phyloP scores from a whole-genome alignment of 495 filamentous ascomycete species.

The Podospora tetraspora region DNA sequence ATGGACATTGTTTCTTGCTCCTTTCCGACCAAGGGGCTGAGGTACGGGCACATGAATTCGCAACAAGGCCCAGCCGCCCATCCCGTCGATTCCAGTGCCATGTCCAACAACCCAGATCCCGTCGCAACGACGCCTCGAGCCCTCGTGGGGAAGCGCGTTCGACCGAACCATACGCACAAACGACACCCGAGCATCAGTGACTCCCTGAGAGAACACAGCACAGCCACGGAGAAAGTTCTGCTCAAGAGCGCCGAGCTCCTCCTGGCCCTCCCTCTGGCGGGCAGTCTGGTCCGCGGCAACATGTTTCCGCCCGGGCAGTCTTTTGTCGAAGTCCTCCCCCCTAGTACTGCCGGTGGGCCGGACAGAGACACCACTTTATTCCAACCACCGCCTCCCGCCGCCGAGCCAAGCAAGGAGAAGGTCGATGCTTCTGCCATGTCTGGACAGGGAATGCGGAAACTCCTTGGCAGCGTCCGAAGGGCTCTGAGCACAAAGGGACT shows the following conservation, averaged over 20 bases:
- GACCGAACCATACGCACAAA: conserved; percentile 44
- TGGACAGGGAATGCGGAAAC: conserved; percentile 67
- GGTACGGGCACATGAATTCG: conserved; percentile 39
- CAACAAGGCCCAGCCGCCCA: conserved; percentile 53
- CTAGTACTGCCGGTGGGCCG: conserved; percentile 36
- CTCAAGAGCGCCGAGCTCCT: conserved; percentile 52
- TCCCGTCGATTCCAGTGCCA: conserved; percentile 52
- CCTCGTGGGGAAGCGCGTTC: conserved; percentile 48
- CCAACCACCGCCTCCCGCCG: conserved; percentile 30
- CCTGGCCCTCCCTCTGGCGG: conserved; percentile 63
- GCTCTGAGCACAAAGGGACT: conserved; percentile 67
- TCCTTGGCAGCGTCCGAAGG: conserved; percentile 82
- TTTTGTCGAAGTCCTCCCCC: conserved; percentile 66
- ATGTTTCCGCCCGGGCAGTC: conserved; percentile 69
- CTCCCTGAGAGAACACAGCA: conserved; percentile 70
- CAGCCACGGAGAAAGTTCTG: conserved; percentile 42
- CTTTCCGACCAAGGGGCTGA: conserved; percentile 61
- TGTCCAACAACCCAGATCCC: conserved; percentile 40
- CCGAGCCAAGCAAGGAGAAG: conserved; percentile 35
- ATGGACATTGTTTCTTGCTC: conserved; percentile 75
- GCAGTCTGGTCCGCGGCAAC: conserved; percentile 79
- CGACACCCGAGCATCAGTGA: conserved; percentile 65
- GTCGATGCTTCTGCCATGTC: conserved; percentile 48
- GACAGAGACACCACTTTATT: conserved; percentile 46
- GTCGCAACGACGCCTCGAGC: conserved; percentile 49